These are phyloP conservation scores for Fusarium mexicanum DNA, from an alignment of 2,329 filamentous ascomycete genomes.

Conservation along the genomic window DNA sequence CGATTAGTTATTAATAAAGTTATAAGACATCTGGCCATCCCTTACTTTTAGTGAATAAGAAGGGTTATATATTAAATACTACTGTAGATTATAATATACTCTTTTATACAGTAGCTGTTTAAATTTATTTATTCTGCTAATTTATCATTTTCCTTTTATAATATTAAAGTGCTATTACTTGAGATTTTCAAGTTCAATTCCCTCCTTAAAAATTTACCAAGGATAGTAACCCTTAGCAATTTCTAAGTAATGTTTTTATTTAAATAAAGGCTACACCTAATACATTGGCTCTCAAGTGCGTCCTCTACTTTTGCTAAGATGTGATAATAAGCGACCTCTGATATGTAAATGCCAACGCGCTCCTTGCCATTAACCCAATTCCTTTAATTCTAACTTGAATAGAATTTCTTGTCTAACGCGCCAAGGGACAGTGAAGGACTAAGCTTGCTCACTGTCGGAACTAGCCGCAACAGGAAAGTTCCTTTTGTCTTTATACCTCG, in stretches of 20 bases:
- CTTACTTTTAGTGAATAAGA: background rate
- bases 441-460: background rate
- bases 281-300: accelerated
- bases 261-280: background rate
- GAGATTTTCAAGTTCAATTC: too few relatives aligned
- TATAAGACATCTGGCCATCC: background rate
- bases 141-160: too few relatives aligned
- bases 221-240: background rate
- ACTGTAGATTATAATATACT: background rate
- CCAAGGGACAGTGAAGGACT: accelerated
- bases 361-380: background rate
- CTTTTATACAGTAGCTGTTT: background rate
- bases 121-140: too few relatives aligned
- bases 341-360: accelerated
- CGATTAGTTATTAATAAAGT: too few relatives aligned
- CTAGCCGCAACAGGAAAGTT: slow-evolving; percentile 5
- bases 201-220: accelerated
- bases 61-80: background rate
- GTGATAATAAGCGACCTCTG: accelerated
- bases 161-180: too few relatives aligned
- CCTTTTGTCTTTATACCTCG: background rate
- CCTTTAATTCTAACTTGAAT: background rate
- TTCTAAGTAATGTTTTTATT: background rate
- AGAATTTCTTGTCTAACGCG: accelerated
- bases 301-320: background rate